Conservation (phyloP, 495 filamentous ascomycete species). For the Hypoxylon fuscum region DNA sequence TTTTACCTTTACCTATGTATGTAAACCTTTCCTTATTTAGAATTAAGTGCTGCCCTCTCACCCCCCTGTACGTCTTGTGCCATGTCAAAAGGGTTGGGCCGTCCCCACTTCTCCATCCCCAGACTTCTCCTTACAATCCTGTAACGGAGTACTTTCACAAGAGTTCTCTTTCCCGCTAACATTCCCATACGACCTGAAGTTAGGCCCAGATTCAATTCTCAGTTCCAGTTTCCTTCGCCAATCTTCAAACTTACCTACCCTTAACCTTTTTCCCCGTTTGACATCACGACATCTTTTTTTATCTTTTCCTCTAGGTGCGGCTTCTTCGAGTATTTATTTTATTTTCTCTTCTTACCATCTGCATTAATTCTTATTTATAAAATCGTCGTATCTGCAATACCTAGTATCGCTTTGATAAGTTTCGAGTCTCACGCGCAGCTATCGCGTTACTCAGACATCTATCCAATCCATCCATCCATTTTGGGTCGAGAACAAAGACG, state of each 20-base stretch:
- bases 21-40: neutral
- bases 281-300: conserved; percentile 9
- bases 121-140: neutral
- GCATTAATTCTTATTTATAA: conserved; percentile 33
- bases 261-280: neutral
- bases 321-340: neutral
- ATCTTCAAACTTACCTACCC: too few species aligned
- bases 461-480: neutral
- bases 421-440: neutral
- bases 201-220: too few species aligned
- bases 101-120: neutral
- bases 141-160: too few species aligned
- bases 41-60: neutral
- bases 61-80: neutral
- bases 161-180: too few species aligned
- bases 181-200: neutral
- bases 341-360: conserved; percentile 8
- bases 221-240: neutral
- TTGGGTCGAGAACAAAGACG: conserved; percentile 17
- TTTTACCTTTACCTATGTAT: too few species aligned
- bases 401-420: neutral
- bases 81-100: neutral
- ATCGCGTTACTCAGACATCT: neutral
- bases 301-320: conserved; percentile 5
- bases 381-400: too few species aligned